phyloP scores from a whole-genome alignment of 2,329 filamentous ascomycete species.

The Thermomyces lanuginosus region DNA sequence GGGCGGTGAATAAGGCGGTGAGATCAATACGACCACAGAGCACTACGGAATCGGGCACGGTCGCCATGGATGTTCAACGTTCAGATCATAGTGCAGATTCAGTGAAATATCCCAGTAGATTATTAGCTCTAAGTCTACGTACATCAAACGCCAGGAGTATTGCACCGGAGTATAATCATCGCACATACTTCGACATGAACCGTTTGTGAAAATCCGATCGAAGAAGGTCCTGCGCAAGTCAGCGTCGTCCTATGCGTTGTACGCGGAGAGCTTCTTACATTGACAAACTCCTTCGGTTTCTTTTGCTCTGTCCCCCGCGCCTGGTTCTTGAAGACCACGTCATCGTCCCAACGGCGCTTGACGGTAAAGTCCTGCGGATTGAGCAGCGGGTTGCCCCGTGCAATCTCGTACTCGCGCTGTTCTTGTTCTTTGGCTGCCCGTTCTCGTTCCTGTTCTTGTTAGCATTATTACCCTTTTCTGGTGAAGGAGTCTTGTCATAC shows the following conservation, averaged over 20 bases:
- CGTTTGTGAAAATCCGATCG: slow-evolving; percentile 94
- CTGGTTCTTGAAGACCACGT: slow-evolving; percentile 98
- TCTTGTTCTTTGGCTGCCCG: slow-evolving; percentile 67
- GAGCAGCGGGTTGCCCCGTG: slow-evolving; percentile 77
- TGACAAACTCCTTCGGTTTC: slow-evolving; percentile 91
- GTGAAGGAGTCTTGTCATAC: slow-evolving; percentile 17
- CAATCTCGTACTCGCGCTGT: slow-evolving; percentile 72
- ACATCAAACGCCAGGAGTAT: slow-evolving; percentile 2
- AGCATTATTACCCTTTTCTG: slow-evolving; percentile 2
- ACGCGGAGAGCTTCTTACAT: slow-evolving; percentile 42
- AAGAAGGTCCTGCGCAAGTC: slow-evolving; percentile 50
- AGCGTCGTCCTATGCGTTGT: slow-evolving; percentile 4
- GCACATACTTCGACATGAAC: slow-evolving; percentile 58
- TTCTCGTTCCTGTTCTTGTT: slow-evolving; percentile 49
- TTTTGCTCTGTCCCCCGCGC: slow-evolving; percentile 86
- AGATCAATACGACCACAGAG: not conserved
- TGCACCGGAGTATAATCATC: slow-evolving; percentile 13
- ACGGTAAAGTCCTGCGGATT: slow-evolving; percentile 80
- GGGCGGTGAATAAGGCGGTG: slow-evolving; percentile 4
- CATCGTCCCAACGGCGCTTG: slow-evolving; percentile 83
- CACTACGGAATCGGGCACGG: too few species aligned
- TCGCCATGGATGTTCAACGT: too few species aligned
- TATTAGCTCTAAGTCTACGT: slow-evolving; percentile 1
- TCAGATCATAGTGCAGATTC: not conserved
- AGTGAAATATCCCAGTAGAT: not conserved